A percentile compares a stretch with the other conserved stretches of the same genome.
Evolutionary conservation across 1,284 basidiomycete species (phyloP).

Genomic region (Puccinia novopanici): DNA sequence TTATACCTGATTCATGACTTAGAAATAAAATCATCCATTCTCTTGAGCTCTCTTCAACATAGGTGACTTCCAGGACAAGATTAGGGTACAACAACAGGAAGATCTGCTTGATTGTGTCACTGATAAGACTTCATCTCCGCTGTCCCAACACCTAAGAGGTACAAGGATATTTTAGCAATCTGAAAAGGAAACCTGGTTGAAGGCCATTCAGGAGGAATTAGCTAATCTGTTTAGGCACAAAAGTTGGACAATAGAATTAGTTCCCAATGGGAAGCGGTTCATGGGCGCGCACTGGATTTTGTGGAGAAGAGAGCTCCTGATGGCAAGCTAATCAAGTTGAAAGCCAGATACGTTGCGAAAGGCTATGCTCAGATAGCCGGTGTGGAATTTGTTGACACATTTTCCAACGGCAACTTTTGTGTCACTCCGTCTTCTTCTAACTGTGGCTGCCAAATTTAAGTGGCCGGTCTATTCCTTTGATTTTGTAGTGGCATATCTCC

Average conservation of each 20-base stretch:
- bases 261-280: not conserved
- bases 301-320: not conserved
- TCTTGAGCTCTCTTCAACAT: no score
- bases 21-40: no score
- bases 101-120: not conserved
- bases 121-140: not conserved
- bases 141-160: not conserved
- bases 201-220: not conserved
- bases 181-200: not conserved
- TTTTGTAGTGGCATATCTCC: no score
- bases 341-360: not conserved
- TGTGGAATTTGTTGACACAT: not conserved
- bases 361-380: no score
- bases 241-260: not conserved
- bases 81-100: not conserved
- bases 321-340: not conserved
- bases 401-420: slow-evolving; percentile 19
- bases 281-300: slow-evolving; percentile 7
- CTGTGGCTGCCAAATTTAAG: not conserved
- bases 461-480: no score
- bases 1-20: no score
- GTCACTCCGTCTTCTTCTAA: no score
- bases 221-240: not conserved
- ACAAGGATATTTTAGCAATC: not conserved
- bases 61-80: not conserved